Conservation (phyloP, 768 basidiomycete genomes). For the Suillus spraguei region DNA sequence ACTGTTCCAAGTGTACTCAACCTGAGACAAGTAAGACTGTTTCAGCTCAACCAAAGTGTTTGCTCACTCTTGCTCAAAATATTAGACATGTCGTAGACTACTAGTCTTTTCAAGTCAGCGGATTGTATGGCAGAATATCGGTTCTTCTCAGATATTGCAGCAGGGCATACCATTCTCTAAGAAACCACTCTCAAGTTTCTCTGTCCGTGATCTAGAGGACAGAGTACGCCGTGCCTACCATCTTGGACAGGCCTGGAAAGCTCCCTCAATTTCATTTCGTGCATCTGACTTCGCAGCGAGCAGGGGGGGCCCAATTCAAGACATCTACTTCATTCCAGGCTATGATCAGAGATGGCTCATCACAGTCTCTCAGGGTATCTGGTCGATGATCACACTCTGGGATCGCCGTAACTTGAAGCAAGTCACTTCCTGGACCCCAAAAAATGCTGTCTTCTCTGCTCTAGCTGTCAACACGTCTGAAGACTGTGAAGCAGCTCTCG, state of each 20-base stretch:
- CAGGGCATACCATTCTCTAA: slow-evolving; percentile 55
- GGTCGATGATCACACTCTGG: slow-evolving; percentile 62
- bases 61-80: not conserved
- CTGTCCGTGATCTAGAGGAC: slow-evolving; percentile 46
- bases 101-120: slow-evolving; percentile 45
- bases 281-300: slow-evolving; percentile 24
- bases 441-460: slow-evolving; percentile 54
- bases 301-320: slow-evolving; percentile 47
- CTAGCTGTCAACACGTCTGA: slow-evolving; percentile 52
- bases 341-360: slow-evolving; percentile 46
- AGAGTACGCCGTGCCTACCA: slow-evolving; percentile 45
- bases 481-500: slow-evolving; percentile 48
- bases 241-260: slow-evolving; percentile 54
- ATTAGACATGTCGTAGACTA: slow-evolving; percentile 55
- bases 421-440: slow-evolving; percentile 54
- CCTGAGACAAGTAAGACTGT: slow-evolving; percentile 42
- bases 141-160: slow-evolving; percentile 42
- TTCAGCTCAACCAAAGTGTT: not conserved
- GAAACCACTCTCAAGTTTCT: slow-evolving; percentile 36
- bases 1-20: slow-evolving; percentile 44
- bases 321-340: slow-evolving; percentile 56
- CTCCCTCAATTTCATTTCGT: slow-evolving; percentile 21
- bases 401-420: slow-evolving; percentile 35
- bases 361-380: slow-evolving; percentile 60
- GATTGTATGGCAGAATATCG: slow-evolving; percentile 60